These are phyloP conservation scores for Cryptococcus hybrid DNA, from an alignment of 1,284 basidiomycete species.

Conservation along the genomic window DNA sequence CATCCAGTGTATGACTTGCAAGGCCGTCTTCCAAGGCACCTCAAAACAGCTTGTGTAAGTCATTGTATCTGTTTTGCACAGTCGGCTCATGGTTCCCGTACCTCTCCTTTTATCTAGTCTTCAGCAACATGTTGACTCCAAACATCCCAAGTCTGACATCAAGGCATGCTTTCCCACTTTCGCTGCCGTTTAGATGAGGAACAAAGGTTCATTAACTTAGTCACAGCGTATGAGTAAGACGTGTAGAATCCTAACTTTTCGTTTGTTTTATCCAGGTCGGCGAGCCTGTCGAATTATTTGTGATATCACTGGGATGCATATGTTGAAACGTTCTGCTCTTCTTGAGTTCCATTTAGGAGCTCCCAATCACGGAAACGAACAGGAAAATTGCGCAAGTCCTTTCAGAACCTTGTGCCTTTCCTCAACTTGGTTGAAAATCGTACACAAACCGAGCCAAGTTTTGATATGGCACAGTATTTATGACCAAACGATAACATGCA, in stretches of 20 bases:
- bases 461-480: not conserved
- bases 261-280: not conserved
- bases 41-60: slow-evolving; percentile 51
- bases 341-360: no score
- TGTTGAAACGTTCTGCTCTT: not conserved
- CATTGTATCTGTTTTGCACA: not conserved
- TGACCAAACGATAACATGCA: slow-evolving; percentile 1
- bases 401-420: no score
- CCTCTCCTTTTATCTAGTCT: slow-evolving; percentile 19
- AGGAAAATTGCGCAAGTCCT: no score
- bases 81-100: not conserved
- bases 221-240: no score
- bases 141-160: slow-evolving; percentile 36
- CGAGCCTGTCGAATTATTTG: not conserved
- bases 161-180: slow-evolving; percentile 36
- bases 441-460: slow-evolving; percentile 31
- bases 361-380: no score
- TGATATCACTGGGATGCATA: slow-evolving; percentile 1
- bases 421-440: no score
- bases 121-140: slow-evolving; percentile 35
- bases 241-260: not conserved
- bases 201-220: no score
- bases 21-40: slow-evolving; percentile 53
- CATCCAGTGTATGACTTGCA: slow-evolving; percentile 53
- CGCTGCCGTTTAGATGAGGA: no score